phyloP scores from a whole-genome alignment of 2,329 filamentous ascomycete genomes.

The Ilyonectria mors-panacis region DNA sequence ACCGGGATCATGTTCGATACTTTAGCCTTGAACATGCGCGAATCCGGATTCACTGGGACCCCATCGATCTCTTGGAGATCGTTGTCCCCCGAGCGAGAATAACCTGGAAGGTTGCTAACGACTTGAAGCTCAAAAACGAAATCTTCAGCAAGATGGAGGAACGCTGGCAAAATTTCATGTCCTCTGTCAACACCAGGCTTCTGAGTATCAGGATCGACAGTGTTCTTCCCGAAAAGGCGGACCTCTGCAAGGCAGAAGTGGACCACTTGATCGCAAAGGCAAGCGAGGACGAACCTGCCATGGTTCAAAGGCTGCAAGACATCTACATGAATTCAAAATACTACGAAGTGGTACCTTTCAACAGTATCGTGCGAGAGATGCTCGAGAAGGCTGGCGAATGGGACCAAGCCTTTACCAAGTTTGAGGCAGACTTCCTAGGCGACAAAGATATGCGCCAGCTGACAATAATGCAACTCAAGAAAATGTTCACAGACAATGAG shows the following conservation, averaged over 20 bases:
- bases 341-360: conserved; percentile 96
- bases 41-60: conserved; percentile 91
- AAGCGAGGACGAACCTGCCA: conserved; percentile 83
- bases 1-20: conserved; percentile 91
- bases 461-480: conserved; percentile 92
- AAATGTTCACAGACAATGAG: conserved; percentile 93
- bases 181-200: conserved; percentile 86
- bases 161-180: conserved; percentile 88
- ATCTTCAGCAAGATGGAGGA: conserved; percentile 87
- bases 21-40: conserved; percentile 91
- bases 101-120: conserved; percentile 98
- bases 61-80: conserved; percentile 93
- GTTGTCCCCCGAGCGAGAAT: conserved; percentile 91
- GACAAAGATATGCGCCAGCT: conserved; percentile 96
- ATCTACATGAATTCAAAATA: conserved; percentile 95
- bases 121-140: conserved; percentile 93
- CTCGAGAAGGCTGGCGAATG: conserved; percentile 94
- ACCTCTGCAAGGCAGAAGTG: conserved; percentile 85
- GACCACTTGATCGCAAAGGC: conserved; percentile 83
- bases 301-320: conserved; percentile 85
- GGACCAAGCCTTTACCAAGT: conserved; percentile 91
- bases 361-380: conserved; percentile 88
- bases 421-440: conserved; percentile 93
- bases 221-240: conserved; percentile 87
- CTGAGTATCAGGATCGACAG: conserved; percentile 93